Percentiles rank a stretch among this genome's conserved stretches.
These are phyloP conservation scores for Aspergillus baeticus DNA, from an alignment of 495 filamentous ascomycete genomes.

Conservation along the genomic window DNA sequence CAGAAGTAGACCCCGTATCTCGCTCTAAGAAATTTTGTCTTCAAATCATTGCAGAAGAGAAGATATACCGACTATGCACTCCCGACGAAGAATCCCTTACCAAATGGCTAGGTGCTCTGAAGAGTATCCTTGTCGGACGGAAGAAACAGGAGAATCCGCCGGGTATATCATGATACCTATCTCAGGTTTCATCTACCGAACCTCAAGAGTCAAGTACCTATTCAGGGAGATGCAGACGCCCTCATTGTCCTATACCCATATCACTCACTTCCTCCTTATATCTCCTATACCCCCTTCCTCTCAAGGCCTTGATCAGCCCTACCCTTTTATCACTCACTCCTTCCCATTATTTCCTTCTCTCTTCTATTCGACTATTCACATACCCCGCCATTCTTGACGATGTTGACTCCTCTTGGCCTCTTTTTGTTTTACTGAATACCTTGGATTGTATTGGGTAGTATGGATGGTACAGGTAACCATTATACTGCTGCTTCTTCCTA, in stretches of 20 bases:
- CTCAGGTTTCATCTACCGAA: not conserved
- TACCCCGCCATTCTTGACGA: conserved; percentile 15
- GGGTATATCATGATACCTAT: not conserved
- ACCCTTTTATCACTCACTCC: not conserved
- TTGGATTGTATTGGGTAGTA: not conserved
- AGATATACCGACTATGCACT: conserved; percentile 84
- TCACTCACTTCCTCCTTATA: not conserved
- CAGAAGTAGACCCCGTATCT: conserved; percentile 86
- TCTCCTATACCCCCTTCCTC: not conserved
- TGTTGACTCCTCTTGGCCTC: conserved; percentile 10
- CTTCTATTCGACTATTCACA: conserved; percentile 17
- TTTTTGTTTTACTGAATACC: not conserved
- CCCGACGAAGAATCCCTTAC: conserved; percentile 78
- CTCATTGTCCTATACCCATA: not conserved
- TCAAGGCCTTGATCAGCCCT: not conserved
- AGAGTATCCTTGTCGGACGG: conserved; percentile 70
- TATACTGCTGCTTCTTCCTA: not conserved
- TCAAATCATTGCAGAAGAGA: conserved; percentile 93
- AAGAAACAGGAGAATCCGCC: conserved; percentile 44
- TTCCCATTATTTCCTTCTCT: conserved; percentile 5
- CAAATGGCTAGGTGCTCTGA: conserved; percentile 84
- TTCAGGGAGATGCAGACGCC: not conserved
- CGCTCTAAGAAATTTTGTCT: conserved; percentile 82
- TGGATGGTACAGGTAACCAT: conserved; percentile 1
- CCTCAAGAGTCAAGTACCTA: too few species aligned